Base-by-base conservation (phyloP, 768 basidiomycete genomes). In the Panaeolus papilionaceus region DNA sequence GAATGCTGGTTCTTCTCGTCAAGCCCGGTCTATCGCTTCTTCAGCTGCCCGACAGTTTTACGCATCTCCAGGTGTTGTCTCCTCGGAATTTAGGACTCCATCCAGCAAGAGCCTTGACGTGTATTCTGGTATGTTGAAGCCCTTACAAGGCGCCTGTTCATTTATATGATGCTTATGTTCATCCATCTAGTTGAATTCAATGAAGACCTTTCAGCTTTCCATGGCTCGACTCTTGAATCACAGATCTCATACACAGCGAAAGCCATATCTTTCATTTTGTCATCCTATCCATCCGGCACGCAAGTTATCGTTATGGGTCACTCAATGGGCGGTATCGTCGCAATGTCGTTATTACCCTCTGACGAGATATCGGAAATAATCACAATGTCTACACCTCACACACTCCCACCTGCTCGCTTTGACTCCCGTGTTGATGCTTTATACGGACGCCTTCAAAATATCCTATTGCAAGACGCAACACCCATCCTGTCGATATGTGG, bases 261-360 rank as follows among this genome's bases (percentile, higher is more conserved):
- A 49, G 91, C 92, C 14, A 88, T 98, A 67, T 78, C 82, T 8
- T 93, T 92, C 73, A 92, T 98, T 69, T 86, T 96, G 44, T 90
- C 92, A 0, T 81, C 88, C 33, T 98, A 98, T 76, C 86, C 88
- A 2, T 68, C 79, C 14, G 75, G 85, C 64, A 90, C 92, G 2
- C 72, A 80, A 40, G 87, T 99, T 65, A 86, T 92, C 61, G 74
- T 99, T 67, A 81, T 99, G 76, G 98, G 93, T 2, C 97, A 99
- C 76, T 98, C 96, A 11, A 99, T 99, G 98, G 98, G 98, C 26
- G 98, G 98, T 10, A 81, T 97, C 61, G 95, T 97, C 4, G 95
- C 94, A 9, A 88, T 89, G 0, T 89, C 92, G 5, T 83, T 96
- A 14, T 86, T 96, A 10, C 88, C 92, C 1, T 87, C 89, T 6